Conservation (phyloP, 2,329 filamentous ascomycete species). For the Metarhizium brunneum region DNA sequence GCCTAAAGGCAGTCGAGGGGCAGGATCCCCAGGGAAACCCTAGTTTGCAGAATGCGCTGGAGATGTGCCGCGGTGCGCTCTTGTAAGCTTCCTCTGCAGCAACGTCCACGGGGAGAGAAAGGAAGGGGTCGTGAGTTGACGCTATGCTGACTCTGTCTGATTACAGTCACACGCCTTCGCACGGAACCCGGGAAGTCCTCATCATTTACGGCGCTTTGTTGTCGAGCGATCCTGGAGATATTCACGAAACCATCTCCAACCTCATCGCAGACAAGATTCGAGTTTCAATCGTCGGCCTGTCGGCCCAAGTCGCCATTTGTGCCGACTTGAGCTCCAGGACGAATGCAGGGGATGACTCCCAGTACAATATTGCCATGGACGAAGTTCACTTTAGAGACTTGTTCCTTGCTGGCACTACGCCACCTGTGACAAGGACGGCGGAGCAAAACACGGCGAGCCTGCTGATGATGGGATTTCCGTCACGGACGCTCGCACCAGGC, state of each 20-base stretch:
- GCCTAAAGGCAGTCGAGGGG: slow-evolving; percentile 57
- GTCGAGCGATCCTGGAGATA: slow-evolving; percentile 88
- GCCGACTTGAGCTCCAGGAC: slow-evolving; percentile 80
- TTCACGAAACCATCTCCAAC: slow-evolving; percentile 75
- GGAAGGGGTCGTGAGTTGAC: background rate
- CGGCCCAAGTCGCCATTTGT: slow-evolving; percentile 88
- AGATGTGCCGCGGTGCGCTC: slow-evolving; percentile 88
- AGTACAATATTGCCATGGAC: slow-evolving; percentile 79
- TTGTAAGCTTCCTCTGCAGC: slow-evolving; percentile 44
- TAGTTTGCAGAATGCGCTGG: slow-evolving; percentile 86
- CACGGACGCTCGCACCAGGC: slow-evolving; percentile 62
- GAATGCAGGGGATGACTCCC: slow-evolving; percentile 66
- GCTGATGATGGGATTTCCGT: slow-evolving; percentile 98
- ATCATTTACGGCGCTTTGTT: slow-evolving; percentile 86
- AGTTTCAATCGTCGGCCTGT: slow-evolving; percentile 81
- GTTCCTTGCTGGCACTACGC: slow-evolving; percentile 81
- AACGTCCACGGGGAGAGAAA: slow-evolving; percentile 5
- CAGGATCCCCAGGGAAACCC: slow-evolving; percentile 65
- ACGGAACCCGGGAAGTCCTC: slow-evolving; percentile 88
- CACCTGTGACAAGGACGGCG: slow-evolving; percentile 66
- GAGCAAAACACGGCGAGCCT: slow-evolving; percentile 54
- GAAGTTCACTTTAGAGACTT: slow-evolving; percentile 71
- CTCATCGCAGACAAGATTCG: slow-evolving; percentile 78
- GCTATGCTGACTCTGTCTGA: background rate
- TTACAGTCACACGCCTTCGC: slow-evolving; percentile 72